Base-by-base conservation (phyloP, 148 eudicot genomes). In the Fagopyrum tataricum region DNA sequence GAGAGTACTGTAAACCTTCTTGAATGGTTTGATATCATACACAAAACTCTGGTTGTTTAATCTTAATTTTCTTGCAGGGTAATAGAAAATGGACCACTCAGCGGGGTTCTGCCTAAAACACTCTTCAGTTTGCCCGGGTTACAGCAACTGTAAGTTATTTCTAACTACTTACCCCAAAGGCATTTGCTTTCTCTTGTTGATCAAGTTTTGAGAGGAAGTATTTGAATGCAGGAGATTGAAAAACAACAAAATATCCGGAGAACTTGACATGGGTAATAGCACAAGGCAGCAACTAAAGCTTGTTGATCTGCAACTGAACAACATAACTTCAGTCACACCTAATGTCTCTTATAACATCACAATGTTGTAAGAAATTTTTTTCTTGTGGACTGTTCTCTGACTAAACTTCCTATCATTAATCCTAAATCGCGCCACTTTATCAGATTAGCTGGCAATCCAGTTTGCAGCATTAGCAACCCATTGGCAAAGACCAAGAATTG, bases 391-490 rank as follows among this genome's bases (percentile, higher is more conserved):
- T 6, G 7, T 64, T 64, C 41, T 64, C 17, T 3, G 2, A 26
- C 42, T 40, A 20, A 31, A 31, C 37, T 31, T 31, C 37, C 37
- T 31, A 31, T 31, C 37, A 0, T 31, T 31, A 31, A 31, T 31
- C 37, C 37, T 31, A 31, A 31, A 31, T 31, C 2, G 37, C 37
- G 37, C 37, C 37, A 31, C 37, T 13, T 12, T 53, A 58, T 56
- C 89, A 93, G 98, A 79, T 84, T 93, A 79, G 73, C 82, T 39
- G 92, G 91, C 9, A 93, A 93, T 55, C 98, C 98, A 4, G 95
- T 86, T 47, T 93, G 97, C 82, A 44, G 97, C 82, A 44, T 75
- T 6, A 75, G 78, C 58, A 18, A 4, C 37, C 37, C 37, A 74
- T 84, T 84, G 2, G 79, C 85, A 1, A 81, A 74, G 61, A 84